Evolutionary conservation across 352 stramenopile species (phyloP), one percentile per base, ranked within the genome.

Genomic region (Pythium graminicola): DNA sequence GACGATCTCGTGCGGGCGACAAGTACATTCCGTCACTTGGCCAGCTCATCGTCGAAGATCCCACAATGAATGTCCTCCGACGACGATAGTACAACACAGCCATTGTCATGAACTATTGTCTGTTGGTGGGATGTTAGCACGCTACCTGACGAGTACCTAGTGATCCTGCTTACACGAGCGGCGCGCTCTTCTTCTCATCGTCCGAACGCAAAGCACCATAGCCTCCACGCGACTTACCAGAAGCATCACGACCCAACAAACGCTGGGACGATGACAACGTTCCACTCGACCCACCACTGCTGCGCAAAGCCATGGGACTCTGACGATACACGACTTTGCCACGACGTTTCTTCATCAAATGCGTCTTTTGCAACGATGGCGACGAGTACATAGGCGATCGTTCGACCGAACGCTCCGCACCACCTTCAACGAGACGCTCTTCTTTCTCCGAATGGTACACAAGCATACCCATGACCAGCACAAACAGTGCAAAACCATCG

Each of bases 401-500:
- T 57, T 91, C 78, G 45, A 90, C 70, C 20, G 80, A 87, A 8
- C 76, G 46, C 24, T 42, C 45, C 10, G 67, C 64, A 9, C 32
- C 47, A 11, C 47, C 33, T 36, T 73, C 80, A 6, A 69, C 62
- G 39, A 82, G 66, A 42, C 81, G 80, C 46, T 79, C 77, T 59
- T 91, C 82, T 64, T 93, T 93, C 64, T 93, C 82, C 22, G 82
- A 90, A 69, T 93, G 82, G 55, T 93, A 93, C 8, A 93, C 81
- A 14, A 93, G 67, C 48, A 93, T 62, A 2, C 80, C 82, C 67
- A 93, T 90, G 46, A 93, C 78, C 24, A 93, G 66, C 17, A 89
- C 79, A 44, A 90, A 89, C n/a, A 95, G 69, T 5, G 84, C 70
- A 64, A 95, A 95, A 17, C 80, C 84, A 53, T 95, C 84, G 59